A percentile compares a stretch with the other conserved stretches of the same genome.
Evolutionary conservation across 2,329 filamentous ascomycete genomes (phyloP).

Genomic region (Pleomassaria siparia): DNA sequence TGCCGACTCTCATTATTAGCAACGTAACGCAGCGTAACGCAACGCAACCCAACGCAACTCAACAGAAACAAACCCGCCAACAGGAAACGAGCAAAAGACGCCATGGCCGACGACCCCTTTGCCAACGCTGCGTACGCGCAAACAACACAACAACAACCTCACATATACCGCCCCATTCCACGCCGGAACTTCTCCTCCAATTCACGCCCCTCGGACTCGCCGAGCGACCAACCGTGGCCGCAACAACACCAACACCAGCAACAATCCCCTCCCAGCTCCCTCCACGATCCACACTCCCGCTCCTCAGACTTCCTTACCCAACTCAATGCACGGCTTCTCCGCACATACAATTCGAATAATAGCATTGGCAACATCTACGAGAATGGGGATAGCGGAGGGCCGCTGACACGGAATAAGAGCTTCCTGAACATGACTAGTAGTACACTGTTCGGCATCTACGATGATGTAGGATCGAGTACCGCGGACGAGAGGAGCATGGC

Average conservation of each 20-base stretch:
- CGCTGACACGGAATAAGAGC: slow-evolving; percentile 67
- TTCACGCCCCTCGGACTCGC: slow-evolving; percentile 25
- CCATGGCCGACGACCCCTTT: slow-evolving; percentile 34
- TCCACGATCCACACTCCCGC: slow-evolving; percentile 22
- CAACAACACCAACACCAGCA: slow-evolving; percentile 8
- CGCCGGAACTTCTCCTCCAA: slow-evolving; percentile 36
- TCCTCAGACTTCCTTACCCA: slow-evolving; percentile 40
- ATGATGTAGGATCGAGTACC: slow-evolving; percentile 30
- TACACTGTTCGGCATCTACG: slow-evolving; percentile 90
- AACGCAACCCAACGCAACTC: no score
- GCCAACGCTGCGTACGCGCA: slow-evolving; percentile 15
- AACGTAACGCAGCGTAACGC: no score
- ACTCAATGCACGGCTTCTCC: slow-evolving; percentile 38
- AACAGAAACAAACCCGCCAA: no score
- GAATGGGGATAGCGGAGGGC: slow-evolving; percentile 14
- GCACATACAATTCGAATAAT: slow-evolving; percentile 28
- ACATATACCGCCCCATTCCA: slow-evolving; percentile 43
- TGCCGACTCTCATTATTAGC: no score
- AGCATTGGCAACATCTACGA: slow-evolving; percentile 14
- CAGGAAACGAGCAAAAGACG: no score
- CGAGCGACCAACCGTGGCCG: slow-evolving; percentile 21
- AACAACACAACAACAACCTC: slow-evolving; percentile 16
- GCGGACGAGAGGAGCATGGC: slow-evolving; percentile 52
- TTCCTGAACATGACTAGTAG: slow-evolving; percentile 84
- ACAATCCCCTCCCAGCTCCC: slow-evolving; percentile 9